Conservation (phyloP, 352 stramenopile genomes). For the Aphanomyces invadans region DNA sequence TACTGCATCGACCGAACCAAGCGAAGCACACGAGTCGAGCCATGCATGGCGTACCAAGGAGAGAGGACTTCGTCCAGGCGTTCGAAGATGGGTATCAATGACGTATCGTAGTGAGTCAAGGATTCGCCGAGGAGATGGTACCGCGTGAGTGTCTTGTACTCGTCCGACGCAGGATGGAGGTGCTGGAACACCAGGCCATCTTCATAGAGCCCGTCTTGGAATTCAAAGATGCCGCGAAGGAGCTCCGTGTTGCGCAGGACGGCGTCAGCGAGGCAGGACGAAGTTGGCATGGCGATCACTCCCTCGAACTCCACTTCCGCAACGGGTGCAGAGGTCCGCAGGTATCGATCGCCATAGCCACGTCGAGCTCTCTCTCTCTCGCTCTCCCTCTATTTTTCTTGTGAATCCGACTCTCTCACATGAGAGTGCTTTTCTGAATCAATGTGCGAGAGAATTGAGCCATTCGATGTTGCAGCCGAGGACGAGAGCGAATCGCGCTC, state of each 20-base stretch:
- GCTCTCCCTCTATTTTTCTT: too few species aligned
- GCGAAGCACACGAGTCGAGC: background rate
- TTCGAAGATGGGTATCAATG: slow-evolving; percentile 7
- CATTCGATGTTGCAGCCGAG: too few species aligned
- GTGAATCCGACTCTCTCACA: too few species aligned
- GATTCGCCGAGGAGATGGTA: background rate
- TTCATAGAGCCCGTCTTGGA: slow-evolving; percentile 15
- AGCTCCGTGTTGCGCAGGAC: slow-evolving; percentile 7
- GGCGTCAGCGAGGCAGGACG: background rate
- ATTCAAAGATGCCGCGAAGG: background rate
- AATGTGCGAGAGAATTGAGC: too few species aligned
- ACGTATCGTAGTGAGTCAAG: background rate
- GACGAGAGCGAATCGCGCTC: too few species aligned
- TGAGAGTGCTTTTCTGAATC: background rate
- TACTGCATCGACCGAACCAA: background rate
- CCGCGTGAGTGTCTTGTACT: slow-evolving; percentile 7
- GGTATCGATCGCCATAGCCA: too few species aligned
- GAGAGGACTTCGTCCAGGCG: background rate
- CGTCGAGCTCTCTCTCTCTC: background rate
- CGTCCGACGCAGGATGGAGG: background rate
- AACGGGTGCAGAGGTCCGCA: too few species aligned
- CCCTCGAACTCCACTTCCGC: too few species aligned
- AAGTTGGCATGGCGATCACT: background rate
- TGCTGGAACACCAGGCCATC: background rate
- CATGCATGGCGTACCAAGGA: background rate